Evolutionary conservation across 202 grass and related monocot species (phyloP).

Genomic region (Eragrostis tef): DNA sequence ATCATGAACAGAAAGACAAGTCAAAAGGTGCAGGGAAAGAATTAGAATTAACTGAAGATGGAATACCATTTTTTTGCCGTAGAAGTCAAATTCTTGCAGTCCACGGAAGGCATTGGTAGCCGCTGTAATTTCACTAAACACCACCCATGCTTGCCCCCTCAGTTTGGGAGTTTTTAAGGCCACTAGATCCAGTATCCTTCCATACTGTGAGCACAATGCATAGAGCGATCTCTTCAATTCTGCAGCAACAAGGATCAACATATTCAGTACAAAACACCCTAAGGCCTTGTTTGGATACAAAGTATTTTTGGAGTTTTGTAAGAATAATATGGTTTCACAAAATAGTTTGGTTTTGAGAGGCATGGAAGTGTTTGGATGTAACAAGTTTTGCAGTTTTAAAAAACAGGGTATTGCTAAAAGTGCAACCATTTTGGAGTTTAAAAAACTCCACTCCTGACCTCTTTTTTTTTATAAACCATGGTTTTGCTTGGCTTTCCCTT

Average conservation of each 20-base stretch:
- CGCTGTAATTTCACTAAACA: conserved; percentile 86
- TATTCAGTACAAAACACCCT: background rate
- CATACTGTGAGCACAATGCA: conserved; percentile 97
- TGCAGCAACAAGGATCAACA: conserved; percentile 38
- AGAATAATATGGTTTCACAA: too few species aligned
- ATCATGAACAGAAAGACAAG: conserved; percentile 8
- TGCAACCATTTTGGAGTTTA: too few species aligned
- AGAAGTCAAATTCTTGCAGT: conserved; percentile 93
- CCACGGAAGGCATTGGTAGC: conserved; percentile 91
- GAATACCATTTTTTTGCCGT: conserved; percentile 84
- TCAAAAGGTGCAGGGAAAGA: background rate
- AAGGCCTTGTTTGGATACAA: too few species aligned
- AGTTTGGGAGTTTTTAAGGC: conserved; percentile 91
- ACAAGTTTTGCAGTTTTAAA: too few species aligned
- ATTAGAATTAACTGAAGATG: conserved; percentile 12
- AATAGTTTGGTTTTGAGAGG: too few species aligned
- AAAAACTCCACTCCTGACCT: too few species aligned
- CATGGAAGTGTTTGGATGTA: too few species aligned
- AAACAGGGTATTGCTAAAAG: too few species aligned
- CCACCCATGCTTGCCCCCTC: conserved; percentile 95
- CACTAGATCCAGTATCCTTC: conserved; percentile 89
- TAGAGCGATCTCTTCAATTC: conserved; percentile 95
- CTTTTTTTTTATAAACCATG: too few species aligned
- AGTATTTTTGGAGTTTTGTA: too few species aligned
- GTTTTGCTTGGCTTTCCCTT: too few species aligned